Conservation (phyloP, 805 yeast species). For the Cyberlindnera xylosilytica region DNA sequence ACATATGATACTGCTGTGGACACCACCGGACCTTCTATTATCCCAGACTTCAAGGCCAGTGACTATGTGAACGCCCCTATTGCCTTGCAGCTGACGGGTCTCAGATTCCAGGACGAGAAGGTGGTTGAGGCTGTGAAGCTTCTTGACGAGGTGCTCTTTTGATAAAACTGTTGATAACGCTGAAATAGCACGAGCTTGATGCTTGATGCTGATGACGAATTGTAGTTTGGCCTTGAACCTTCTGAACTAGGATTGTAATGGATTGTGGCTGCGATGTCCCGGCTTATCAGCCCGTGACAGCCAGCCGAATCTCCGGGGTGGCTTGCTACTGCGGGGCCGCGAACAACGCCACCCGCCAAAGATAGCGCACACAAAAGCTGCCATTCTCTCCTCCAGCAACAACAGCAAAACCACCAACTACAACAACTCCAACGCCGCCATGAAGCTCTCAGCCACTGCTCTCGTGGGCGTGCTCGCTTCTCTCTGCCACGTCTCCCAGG, state of each 20-base stretch:
- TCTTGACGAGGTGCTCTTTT: constrained; percentile 31
- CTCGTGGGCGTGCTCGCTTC: constrained; percentile 18
- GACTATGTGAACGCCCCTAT: constrained; percentile 43
- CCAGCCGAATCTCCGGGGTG: neutral
- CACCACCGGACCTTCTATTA: constrained; percentile 35
- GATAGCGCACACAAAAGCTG: neutral
- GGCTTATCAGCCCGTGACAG: too few species aligned
- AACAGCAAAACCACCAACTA: neutral
- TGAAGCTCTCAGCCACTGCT: constrained; percentile 27
- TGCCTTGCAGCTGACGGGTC: constrained; percentile 47
- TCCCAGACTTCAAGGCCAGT: constrained; percentile 25
- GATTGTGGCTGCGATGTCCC: too few species aligned
- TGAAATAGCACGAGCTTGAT: too few species aligned
- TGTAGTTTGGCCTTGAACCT: too few species aligned
- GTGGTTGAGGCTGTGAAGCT: constrained; percentile 45
- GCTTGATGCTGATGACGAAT: too few species aligned
- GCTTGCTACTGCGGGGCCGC: neutral
- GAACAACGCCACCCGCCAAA: neutral
- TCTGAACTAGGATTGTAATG: too few species aligned
- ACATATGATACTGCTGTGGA: constrained; percentile 55
- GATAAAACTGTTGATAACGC: too few species aligned
- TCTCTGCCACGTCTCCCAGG: constrained; percentile 21
- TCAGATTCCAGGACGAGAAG: constrained; percentile 48
- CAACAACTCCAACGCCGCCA: neutral
- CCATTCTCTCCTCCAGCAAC: neutral